A percentile compares a stretch with the other conserved stretches of the same genome.
phyloP scores from a whole-genome alignment of 2,329 filamentous ascomycete genomes.

The Trichophyton rubrum region DNA sequence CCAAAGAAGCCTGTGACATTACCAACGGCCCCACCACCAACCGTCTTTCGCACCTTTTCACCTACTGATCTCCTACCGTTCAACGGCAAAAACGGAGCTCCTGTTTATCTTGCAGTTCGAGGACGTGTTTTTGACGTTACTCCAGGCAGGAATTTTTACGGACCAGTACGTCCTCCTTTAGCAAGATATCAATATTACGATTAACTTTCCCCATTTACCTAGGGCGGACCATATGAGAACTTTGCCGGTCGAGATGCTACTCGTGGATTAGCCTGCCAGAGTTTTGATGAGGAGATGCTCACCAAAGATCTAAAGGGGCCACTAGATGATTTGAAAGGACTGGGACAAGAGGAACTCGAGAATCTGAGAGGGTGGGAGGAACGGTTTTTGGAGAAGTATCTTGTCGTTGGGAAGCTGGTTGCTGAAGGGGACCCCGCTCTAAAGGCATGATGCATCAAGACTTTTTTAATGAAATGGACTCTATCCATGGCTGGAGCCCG shows the following conservation, averaged over 20 bases:
- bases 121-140: conserved; percentile 86
- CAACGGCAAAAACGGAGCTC: conserved; percentile 60
- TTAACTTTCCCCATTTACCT: neutral
- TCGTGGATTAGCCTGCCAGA: conserved; percentile 74
- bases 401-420: conserved; percentile 82
- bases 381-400: conserved; percentile 83
- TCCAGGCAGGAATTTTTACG: conserved; percentile 83
- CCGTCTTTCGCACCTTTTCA: conserved; percentile 77
- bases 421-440: conserved; percentile 42
- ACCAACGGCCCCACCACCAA: conserved; percentile 47
- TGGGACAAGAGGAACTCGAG: conserved; percentile 66
- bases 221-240: conserved; percentile 83
- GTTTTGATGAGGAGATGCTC: conserved; percentile 91
- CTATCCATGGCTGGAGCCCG: neutral
- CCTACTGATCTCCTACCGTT: conserved; percentile 73
- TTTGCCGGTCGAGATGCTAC: conserved; percentile 89
- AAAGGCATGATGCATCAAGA: conserved; percentile 10
- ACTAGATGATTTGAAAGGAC: conserved; percentile 60
- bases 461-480: neutral
- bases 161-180: conserved; percentile 41
- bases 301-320: conserved; percentile 80
- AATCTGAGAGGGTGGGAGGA: conserved; percentile 86
- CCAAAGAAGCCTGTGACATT: conserved; percentile 41
- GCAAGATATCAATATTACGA: neutral
- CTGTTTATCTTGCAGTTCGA: conserved; percentile 83